These are phyloP conservation scores for Penstemon barbatus DNA, from an alignment of 257 asterid species.

Conservation along the genomic window DNA sequence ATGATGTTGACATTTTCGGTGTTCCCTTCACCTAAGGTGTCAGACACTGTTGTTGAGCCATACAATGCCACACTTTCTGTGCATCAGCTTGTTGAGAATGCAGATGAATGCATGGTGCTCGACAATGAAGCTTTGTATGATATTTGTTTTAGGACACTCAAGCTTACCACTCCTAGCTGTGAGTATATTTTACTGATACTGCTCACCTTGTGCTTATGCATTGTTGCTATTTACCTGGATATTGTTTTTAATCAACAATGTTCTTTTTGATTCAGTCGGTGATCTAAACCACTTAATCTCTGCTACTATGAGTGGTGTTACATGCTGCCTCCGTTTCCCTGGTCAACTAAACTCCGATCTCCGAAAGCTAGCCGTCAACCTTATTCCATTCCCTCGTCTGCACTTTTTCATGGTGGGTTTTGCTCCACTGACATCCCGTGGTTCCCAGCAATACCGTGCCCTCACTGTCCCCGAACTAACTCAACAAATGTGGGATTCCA, in stretches of 20 bases:
- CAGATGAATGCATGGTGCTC: constrained; percentile 89
- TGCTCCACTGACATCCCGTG: constrained; percentile 85
- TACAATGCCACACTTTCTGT: constrained; percentile 83
- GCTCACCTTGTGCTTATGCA: constrained; percentile 2
- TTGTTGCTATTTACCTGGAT: not conserved
- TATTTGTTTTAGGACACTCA: constrained; percentile 77
- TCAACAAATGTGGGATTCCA: constrained; percentile 93
- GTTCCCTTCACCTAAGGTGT: constrained; percentile 84
- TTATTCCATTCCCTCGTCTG: constrained; percentile 82
- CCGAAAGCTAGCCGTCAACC: constrained; percentile 84
- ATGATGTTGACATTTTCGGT: constrained; percentile 89
- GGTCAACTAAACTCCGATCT: constrained; percentile 89
- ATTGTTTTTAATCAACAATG: not conserved
- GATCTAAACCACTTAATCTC: constrained; percentile 85
- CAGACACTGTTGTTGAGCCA: constrained; percentile 86
- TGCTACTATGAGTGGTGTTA: constrained; percentile 90
- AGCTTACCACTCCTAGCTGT: constrained; percentile 90
- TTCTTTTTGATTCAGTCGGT: constrained; percentile 54
- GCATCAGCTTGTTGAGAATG: constrained; percentile 89
- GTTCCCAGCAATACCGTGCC: constrained; percentile 90
- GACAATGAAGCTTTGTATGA: constrained; percentile 83
- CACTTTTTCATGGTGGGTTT: constrained; percentile 95
- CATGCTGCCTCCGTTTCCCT: constrained; percentile 91
- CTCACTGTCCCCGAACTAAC: constrained; percentile 86
- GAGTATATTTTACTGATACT: constrained; percentile 35